These are phyloP conservation scores for Cordyceps militaris DNA, from an alignment of 2,329 filamentous ascomycete genomes.

Conservation along the genomic window DNA sequence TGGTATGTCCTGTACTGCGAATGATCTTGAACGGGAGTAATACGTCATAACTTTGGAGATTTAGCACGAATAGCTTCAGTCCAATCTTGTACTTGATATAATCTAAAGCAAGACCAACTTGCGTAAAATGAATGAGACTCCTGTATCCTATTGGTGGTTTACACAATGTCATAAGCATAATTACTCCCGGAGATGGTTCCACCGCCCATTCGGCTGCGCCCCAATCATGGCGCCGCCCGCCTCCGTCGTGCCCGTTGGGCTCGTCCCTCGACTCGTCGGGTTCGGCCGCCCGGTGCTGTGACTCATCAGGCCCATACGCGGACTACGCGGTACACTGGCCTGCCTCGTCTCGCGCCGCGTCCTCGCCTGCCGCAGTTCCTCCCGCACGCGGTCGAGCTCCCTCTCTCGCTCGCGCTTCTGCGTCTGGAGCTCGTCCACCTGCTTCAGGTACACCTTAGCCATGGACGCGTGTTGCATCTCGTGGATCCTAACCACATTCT, in stretches of 20 bases:
- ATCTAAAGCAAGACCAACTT: too few species aligned
- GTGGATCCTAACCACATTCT: slow-evolving; percentile 42
- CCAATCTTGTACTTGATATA: too few species aligned
- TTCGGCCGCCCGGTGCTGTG: slow-evolving; percentile 29
- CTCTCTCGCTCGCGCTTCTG: slow-evolving; percentile 44
- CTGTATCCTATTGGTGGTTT: not conserved
- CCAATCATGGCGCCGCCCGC: slow-evolving; percentile 15
- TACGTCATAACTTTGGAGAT: too few species aligned
- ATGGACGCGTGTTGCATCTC: slow-evolving; percentile 35
- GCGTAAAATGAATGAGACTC: too few species aligned
- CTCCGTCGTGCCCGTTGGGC: slow-evolving; percentile 34
- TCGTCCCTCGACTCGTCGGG: slow-evolving; percentile 42
- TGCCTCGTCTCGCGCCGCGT: slow-evolving; percentile 50
- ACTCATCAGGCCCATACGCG: slow-evolving; percentile 47
- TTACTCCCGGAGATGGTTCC: slow-evolving; percentile 38
- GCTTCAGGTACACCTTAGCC: slow-evolving; percentile 27
- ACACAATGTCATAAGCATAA: not conserved
- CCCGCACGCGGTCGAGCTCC: slow-evolving; percentile 40
- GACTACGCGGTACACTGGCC: slow-evolving; percentile 50
- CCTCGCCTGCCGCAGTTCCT: slow-evolving; percentile 42
- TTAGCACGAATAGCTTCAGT: too few species aligned
- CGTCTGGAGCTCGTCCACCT: slow-evolving; percentile 34
- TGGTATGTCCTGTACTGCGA: too few species aligned
- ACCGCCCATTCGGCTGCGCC: slow-evolving; percentile 31
- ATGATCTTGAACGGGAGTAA: too few species aligned